phyloP scores from a whole-genome alignment of 2,329 filamentous ascomycete species.

The Diplodia seriata region DNA sequence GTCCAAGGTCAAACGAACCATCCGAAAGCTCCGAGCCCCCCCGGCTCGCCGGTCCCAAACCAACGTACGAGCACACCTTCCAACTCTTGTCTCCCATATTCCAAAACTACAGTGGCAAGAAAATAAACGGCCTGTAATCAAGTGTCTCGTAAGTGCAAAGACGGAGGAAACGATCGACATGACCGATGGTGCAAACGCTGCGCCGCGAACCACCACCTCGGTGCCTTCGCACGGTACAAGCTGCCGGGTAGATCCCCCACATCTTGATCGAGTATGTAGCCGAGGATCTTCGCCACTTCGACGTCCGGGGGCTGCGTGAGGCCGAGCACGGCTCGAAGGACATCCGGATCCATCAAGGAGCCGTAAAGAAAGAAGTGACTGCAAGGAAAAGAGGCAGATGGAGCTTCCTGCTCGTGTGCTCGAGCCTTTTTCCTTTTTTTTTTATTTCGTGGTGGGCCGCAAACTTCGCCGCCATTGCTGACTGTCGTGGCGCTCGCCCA shows the following conservation, averaged over 20 bases:
- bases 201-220: constrained; percentile 32
- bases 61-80: constrained; percentile 35
- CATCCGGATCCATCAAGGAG: constrained; percentile 43
- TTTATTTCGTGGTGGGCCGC: neutral
- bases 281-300: constrained; percentile 37
- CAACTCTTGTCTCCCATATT: constrained; percentile 29
- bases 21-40: constrained; percentile 39
- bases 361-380: constrained; percentile 46
- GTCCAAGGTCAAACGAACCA: constrained; percentile 38
- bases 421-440: neutral
- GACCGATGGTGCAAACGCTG: constrained; percentile 35
- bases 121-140: constrained; percentile 37
- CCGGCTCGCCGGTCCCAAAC: constrained; percentile 37
- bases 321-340: constrained; percentile 41
- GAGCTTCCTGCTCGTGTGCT: neutral
- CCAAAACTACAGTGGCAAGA: constrained; percentile 33
- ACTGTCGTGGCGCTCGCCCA: neutral
- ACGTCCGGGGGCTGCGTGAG: constrained; percentile 38
- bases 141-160: constrained; percentile 39
- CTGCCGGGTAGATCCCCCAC: constrained; percentile 45
- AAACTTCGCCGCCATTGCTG: neutral
- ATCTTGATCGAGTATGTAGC: constrained; percentile 42
- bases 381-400: constrained; percentile 37
- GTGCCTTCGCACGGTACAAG: constrained; percentile 34
- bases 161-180: constrained; percentile 35